Percentiles rank a stretch among this genome's conserved stretches.
phyloP scores from a whole-genome alignment of 352 stramenopile species.

The Phytopythium helicoides region DNA sequence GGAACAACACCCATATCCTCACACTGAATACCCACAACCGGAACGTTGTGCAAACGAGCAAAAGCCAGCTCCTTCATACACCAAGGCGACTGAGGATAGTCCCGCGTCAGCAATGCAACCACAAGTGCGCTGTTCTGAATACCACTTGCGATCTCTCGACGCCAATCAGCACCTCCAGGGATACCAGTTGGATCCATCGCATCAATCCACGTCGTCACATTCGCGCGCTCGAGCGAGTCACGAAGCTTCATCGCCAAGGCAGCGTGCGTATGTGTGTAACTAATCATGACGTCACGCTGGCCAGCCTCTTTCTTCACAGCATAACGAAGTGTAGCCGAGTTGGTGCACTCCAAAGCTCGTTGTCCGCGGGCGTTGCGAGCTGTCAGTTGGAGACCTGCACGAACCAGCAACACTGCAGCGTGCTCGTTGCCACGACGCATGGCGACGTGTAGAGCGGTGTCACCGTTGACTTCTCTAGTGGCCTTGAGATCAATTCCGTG shows the following conservation, averaged over 20 bases:
- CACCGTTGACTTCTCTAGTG: slow-evolving; percentile 55
- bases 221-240: slow-evolving; percentile 59
- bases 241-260: slow-evolving; percentile 62
- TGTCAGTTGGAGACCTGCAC: slow-evolving; percentile 64
- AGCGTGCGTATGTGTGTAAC: slow-evolving; percentile 80
- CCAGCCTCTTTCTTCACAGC: slow-evolving; percentile 84
- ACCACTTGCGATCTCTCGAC: slow-evolving; percentile 75
- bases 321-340: slow-evolving; percentile 66
- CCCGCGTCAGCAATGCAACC: slow-evolving; percentile 62
- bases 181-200: slow-evolving; percentile 83
- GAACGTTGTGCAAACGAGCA: slow-evolving; percentile 82
- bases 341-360: slow-evolving; percentile 71
- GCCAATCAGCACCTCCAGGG: slow-evolving; percentile 73
- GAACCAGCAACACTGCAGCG: slow-evolving; percentile 65
- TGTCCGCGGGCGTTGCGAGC: slow-evolving; percentile 57
- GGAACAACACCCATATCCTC: slow-evolving; percentile 74
- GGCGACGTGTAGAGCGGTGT: slow-evolving; percentile 73
- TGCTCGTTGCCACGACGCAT: slow-evolving; percentile 67
- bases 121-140: slow-evolving; percentile 77
- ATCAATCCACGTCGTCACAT: slow-evolving; percentile 86
- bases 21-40: slow-evolving; percentile 82
- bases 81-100: slow-evolving; percentile 78
- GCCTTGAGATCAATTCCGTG: slow-evolving; percentile 54
- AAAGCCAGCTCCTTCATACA: slow-evolving; percentile 89
- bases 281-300: slow-evolving; percentile 86